These are phyloP conservation scores for Rhizopogon vulgaris DNA, from an alignment of 768 basidiomycete species.

Conservation along the genomic window DNA sequence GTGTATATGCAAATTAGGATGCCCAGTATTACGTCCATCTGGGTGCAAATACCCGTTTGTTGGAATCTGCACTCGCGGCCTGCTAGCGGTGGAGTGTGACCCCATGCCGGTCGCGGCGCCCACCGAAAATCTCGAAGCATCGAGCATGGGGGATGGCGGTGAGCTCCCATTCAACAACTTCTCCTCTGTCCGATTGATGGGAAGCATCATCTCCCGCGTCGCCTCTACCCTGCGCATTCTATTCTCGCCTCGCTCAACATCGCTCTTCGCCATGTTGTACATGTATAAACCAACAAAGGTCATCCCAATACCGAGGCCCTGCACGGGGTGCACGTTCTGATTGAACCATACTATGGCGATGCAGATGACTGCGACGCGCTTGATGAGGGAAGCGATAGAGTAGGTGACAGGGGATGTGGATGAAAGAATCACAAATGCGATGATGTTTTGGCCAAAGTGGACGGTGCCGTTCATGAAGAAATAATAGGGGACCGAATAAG, in stretches of 20 bases:
- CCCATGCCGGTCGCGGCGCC: conserved; percentile 20
- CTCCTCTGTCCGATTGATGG: conserved; percentile 58
- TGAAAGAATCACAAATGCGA: conserved; percentile 94
- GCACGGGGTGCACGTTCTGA: conserved; percentile 76
- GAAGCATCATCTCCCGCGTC: conserved; percentile 60
- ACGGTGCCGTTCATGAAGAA: conserved; percentile 93
- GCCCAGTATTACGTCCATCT: not conserved
- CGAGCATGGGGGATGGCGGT: conserved; percentile 13
- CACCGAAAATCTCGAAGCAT: not conserved
- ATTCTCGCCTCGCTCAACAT: conserved; percentile 91
- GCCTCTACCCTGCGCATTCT: conserved; percentile 76
- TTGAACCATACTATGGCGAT: conserved; percentile 97
- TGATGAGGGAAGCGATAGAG: conserved; percentile 95
- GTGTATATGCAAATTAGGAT: conserved; percentile 9
- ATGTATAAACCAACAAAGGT: conserved; percentile 90
- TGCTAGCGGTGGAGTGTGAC: conserved; percentile 10
- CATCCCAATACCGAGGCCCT: conserved; percentile 83
- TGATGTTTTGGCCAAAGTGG: conserved; percentile 95
- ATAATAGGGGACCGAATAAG: conserved; percentile 70
- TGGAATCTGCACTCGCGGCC: conserved; percentile 1
- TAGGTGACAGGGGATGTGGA: conserved; percentile 98
- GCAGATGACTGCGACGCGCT: conserved; percentile 97
- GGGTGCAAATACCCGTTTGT: conserved; percentile 8
- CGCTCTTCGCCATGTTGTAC: conserved; percentile 92
- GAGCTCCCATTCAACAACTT: conserved; percentile 40